A percentile compares a stretch with the other conserved stretches of the same genome.
Evolutionary conservation across 305 asterid genomes (phyloP).

Genomic region (Fraxinus dipetala): DNA sequence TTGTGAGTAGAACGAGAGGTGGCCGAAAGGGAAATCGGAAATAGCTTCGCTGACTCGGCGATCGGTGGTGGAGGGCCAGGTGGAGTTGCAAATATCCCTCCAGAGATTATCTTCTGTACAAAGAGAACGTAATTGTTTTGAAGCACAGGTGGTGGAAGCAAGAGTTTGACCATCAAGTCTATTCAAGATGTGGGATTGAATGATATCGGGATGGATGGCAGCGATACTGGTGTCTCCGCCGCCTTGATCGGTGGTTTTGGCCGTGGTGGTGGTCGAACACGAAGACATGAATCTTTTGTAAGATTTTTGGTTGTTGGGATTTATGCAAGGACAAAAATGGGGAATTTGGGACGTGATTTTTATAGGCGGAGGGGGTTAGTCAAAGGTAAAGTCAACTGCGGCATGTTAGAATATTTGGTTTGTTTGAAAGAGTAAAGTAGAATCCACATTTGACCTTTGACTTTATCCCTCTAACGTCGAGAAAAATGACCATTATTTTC

Average conservation of each 20-base stretch:
- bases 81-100: slow-evolving; percentile 51
- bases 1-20: slow-evolving; percentile 67
- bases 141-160: slow-evolving; percentile 51
- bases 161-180: slow-evolving; percentile 73
- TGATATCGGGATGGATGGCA: slow-evolving; percentile 55
- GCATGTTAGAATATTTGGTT: neutral
- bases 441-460: neutral
- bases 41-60: slow-evolving; percentile 32
- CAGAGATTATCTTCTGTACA: slow-evolving; percentile 58
- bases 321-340: neutral
- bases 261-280: slow-evolving; percentile 25
- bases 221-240: slow-evolving; percentile 33
- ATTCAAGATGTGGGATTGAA: slow-evolving; percentile 56
- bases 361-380: neutral
- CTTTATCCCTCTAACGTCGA: neutral
- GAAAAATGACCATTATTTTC: too few species aligned
- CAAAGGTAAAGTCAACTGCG: neutral
- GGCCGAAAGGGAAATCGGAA: slow-evolving; percentile 50
- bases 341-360: neutral
- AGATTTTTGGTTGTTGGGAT: neutral
- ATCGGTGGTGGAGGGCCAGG: slow-evolving; percentile 74
- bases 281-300: slow-evolving; percentile 24
- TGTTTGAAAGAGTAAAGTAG: neutral
- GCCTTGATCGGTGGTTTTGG: neutral
- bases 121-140: slow-evolving; percentile 36